A percentile compares a stretch with the other conserved stretches of the same genome.
Conservation (phyloP, 441 rosid species). For the Metrosideros polymorpha region DNA sequence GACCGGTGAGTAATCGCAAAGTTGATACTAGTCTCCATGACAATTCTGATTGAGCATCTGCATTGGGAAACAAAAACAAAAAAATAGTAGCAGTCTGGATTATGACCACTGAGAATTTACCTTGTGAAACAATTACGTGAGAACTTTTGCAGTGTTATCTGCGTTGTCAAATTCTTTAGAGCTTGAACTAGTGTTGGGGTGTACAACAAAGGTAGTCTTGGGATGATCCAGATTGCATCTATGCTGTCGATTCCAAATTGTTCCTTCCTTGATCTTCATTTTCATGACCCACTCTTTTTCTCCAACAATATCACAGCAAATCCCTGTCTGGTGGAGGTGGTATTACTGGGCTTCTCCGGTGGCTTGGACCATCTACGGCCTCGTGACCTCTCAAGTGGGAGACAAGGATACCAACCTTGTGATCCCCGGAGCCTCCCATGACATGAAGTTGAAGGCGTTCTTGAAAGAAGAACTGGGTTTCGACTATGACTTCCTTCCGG, state of each 20-base stretch:
- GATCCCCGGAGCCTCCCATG: neutral
- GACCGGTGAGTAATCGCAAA: neutral
- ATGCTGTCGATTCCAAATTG: neutral
- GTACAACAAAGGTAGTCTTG: neutral
- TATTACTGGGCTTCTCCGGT: slow-evolving; percentile 14
- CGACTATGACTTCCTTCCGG: slow-evolving; percentile 11
- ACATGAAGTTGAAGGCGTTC: neutral
- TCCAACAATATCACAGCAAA: neutral
- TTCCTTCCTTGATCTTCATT: neutral
- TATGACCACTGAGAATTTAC: neutral
- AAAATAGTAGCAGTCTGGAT: neutral
- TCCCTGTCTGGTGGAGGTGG: slow-evolving; percentile 6
- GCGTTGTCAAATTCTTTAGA: neutral
- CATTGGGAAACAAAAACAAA: neutral
- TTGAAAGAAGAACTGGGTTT: slow-evolving; percentile 5
- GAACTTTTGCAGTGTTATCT: neutral
- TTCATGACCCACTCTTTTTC: neutral
- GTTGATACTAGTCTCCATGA: neutral
- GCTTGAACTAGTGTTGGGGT: neutral
- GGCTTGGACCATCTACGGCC: slow-evolving; percentile 17
- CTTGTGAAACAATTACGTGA: neutral
- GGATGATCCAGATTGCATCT: neutral
- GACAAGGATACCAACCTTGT: slow-evolving; percentile 1
- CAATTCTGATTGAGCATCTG: neutral
- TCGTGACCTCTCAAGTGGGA: slow-evolving; percentile 12